phyloP scores from a whole-genome alignment of 805 yeast species.

The Candida parachauliodes region DNA sequence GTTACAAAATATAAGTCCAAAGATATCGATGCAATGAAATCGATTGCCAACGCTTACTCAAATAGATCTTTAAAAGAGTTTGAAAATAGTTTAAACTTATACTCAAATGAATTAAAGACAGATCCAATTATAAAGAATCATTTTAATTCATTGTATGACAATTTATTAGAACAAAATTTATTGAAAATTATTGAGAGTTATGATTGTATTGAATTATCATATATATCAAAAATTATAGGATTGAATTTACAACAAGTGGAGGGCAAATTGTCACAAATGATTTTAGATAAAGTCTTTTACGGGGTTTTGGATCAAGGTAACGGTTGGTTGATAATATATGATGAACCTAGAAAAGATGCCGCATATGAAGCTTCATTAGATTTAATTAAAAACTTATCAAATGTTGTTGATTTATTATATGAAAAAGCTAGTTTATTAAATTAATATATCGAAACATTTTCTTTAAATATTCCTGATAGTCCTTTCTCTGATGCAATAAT shows the following conservation, averaged over 20 bases:
- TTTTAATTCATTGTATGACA: slow-evolving; percentile 88
- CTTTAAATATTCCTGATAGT: slow-evolving; percentile 39
- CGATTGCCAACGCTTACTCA: slow-evolving; percentile 84
- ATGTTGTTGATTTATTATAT: slow-evolving; percentile 83
- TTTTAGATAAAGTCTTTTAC: slow-evolving; percentile 87
- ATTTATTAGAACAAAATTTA: slow-evolving; percentile 86
- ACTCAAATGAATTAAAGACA: slow-evolving; percentile 69
- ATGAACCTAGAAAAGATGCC: slow-evolving; percentile 82
- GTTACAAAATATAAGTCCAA: slow-evolving; percentile 68
- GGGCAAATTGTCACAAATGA: slow-evolving; percentile 94
- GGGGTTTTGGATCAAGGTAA: slow-evolving; percentile 98
- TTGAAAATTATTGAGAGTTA: slow-evolving; percentile 95
- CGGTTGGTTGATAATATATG: slow-evolving; percentile 93
- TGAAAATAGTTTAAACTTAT: slow-evolving; percentile 73
- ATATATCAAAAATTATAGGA: slow-evolving; percentile 83
- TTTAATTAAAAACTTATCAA: slow-evolving; percentile 80
- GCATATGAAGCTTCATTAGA: slow-evolving; percentile 86
- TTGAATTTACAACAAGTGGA: slow-evolving; percentile 85
- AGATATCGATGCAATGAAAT: slow-evolving; percentile 93
- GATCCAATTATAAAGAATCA: slow-evolving; percentile 90
- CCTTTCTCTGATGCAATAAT: slow-evolving; percentile 48
- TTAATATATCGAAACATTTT: slow-evolving; percentile 23
- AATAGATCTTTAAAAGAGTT: slow-evolving; percentile 89
- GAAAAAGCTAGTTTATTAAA: slow-evolving; percentile 89
- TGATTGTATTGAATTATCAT: slow-evolving; percentile 90